Percentiles rank a stretch among this genome's conserved stretches.
These are phyloP conservation scores for Liriodendron chinense DNA, from an alignment of 164 flowering plant genomes.

Conservation along the genomic window DNA sequence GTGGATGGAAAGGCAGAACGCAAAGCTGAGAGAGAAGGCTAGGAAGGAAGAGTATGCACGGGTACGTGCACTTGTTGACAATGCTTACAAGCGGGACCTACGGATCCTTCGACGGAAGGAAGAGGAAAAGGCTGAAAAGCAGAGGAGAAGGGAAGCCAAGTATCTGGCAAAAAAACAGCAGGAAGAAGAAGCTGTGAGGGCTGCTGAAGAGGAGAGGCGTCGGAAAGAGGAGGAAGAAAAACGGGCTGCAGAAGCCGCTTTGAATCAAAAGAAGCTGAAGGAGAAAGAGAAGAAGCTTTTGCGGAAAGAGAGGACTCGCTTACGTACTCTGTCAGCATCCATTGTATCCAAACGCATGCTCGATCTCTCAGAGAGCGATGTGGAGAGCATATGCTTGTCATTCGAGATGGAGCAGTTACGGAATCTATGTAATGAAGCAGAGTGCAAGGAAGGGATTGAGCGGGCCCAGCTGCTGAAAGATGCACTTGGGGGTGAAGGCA, in stretches of 20 bases:
- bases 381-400: conserved; percentile 67
- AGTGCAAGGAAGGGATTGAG: conserved; percentile 41
- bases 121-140: conserved; percentile 73
- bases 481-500: conserved; percentile 28
- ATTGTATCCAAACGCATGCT: conserved; percentile 32
- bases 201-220: conserved; percentile 70
- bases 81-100: conserved; percentile 86
- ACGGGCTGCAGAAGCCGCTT: conserved; percentile 66
- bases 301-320: conserved; percentile 78
- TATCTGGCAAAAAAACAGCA: conserved; percentile 64
- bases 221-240: conserved; percentile 71
- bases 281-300: conserved; percentile 73
- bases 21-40: conserved; percentile 81
- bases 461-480: conserved; percentile 51
- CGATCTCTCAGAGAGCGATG: conserved; percentile 49
- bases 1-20: conserved; percentile 98
- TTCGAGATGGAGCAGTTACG: conserved; percentile 56
- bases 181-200: conserved; percentile 83
- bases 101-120: conserved; percentile 74
- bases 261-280: conserved; percentile 53
- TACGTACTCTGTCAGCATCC: conserved; percentile 59
- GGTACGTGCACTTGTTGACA: conserved; percentile 78
- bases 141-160: conserved; percentile 76
- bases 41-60: conserved; percentile 85
- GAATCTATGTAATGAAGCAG: conserved; percentile 62